Evolutionary conservation across 1,284 basidiomycete genomes (phyloP).

Genomic region (Moniliophthora roreri): DNA sequence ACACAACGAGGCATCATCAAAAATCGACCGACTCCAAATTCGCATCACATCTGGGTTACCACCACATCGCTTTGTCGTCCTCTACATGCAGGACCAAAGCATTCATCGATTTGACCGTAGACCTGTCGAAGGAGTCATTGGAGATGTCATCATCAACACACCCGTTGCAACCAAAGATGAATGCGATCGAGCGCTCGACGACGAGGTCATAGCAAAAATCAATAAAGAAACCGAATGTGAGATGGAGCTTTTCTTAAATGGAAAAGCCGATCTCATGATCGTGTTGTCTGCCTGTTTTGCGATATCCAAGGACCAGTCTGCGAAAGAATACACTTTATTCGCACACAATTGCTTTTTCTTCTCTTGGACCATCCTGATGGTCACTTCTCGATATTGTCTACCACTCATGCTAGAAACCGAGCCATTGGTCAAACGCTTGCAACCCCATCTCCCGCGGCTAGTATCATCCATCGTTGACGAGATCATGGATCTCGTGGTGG

Average conservation of each 20-base stretch:
- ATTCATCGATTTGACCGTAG: not conserved
- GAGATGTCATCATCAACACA: not conserved
- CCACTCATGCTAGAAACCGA: not conserved
- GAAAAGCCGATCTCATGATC: not conserved
- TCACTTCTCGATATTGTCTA: not conserved
- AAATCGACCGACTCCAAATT: too few relatives aligned
- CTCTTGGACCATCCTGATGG: constrained; percentile 6
- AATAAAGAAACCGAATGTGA: not conserved
- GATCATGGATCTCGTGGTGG: too few relatives aligned
- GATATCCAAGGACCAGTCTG: not conserved
- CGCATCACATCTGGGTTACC: too few relatives aligned
- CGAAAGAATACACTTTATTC: not conserved
- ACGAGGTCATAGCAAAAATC: too few relatives aligned
- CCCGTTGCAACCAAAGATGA: not conserved
- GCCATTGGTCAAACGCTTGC: not conserved
- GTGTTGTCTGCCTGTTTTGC: constrained; percentile 1
- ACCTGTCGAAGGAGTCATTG: not conserved
- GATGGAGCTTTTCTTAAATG: constrained; percentile 1
- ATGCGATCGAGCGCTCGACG: too few relatives aligned
- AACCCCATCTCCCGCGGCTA: not conserved
- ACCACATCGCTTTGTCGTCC: not conserved
- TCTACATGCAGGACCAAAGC: not conserved
- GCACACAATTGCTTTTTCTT: constrained; percentile 4
- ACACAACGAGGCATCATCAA: too few relatives aligned
- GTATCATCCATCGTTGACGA: not conserved